Percentiles rank a stretch among this genome's conserved stretches.
Evolutionary conservation across 106 monocot species (phyloP).

Genomic region (Dioscorea zingiberensis): DNA sequence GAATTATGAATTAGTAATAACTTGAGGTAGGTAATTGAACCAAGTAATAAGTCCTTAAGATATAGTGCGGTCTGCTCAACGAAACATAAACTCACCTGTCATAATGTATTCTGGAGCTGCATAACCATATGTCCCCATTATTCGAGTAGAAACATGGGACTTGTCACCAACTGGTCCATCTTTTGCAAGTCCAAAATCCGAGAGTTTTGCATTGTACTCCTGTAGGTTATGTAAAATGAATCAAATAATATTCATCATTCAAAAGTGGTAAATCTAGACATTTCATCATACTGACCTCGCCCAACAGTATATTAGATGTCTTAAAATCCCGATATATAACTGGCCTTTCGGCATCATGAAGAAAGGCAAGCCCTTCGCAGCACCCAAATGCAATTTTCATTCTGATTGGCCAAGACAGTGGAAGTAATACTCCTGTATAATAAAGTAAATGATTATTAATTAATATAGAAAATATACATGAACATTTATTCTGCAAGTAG

Average conservation of each 20-base stretch:
- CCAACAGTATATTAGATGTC: constrained; percentile 57
- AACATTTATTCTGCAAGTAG: too few species aligned
- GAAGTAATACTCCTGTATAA: constrained; percentile 30
- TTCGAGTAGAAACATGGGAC: constrained; percentile 56
- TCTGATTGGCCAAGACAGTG: constrained; percentile 50
- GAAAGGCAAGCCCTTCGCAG: constrained; percentile 73
- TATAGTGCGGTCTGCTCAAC: neutral
- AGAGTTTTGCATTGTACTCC: constrained; percentile 58
- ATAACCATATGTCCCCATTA: constrained; percentile 62
- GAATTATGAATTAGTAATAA: too few species aligned
- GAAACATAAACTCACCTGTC: constrained; percentile 28
- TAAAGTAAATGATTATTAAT: too few species aligned
- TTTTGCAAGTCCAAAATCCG: constrained; percentile 59
- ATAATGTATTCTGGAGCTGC: constrained; percentile 53
- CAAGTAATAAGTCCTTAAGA: neutral
- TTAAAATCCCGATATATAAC: constrained; percentile 75
- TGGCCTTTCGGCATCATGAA: constrained; percentile 60
- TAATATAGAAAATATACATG: too few species aligned
- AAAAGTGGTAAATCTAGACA: neutral
- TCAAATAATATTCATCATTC: neutral
- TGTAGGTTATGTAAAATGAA: neutral
- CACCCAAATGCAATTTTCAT: constrained; percentile 60
- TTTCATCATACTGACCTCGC: constrained; percentile 25
- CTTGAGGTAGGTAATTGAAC: too few species aligned
- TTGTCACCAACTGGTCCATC: constrained; percentile 54